phyloP scores from a whole-genome alignment of 768 basidiomycete species.

The Collybia sordida region DNA sequence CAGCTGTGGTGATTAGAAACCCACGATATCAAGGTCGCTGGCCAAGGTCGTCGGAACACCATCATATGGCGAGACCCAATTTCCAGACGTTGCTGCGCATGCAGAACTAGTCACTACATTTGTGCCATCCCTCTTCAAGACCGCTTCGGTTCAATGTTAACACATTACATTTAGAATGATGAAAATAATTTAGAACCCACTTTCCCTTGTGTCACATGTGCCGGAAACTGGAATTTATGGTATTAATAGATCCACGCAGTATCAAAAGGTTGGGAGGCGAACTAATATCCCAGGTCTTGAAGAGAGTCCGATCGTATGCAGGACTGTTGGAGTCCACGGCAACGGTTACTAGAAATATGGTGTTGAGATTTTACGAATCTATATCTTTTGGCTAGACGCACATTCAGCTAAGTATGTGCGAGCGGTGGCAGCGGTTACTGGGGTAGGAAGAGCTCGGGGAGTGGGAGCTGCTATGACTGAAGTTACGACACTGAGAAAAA shows the following conservation, averaged over 20 bases:
- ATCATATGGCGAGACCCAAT: constrained; percentile 56
- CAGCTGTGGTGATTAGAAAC: constrained; percentile 8
- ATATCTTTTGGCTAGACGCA: constrained; percentile 12
- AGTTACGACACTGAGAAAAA: constrained; percentile 15
- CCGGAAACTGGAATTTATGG: constrained; percentile 39
- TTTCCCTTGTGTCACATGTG: constrained; percentile 51
- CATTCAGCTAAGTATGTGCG: constrained; percentile 31
- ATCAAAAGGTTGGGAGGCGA: constrained; percentile 12
- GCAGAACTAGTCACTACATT: constrained; percentile 38
- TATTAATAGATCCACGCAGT: not conserved
- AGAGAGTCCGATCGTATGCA: constrained; percentile 35
- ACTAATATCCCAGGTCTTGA: constrained; percentile 52
- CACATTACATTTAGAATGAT: not conserved
- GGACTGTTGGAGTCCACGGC: constrained; percentile 30
- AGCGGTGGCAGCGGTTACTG: constrained; percentile 30
- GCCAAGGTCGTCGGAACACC: constrained; percentile 39
- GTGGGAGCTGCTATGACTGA: constrained; percentile 14
- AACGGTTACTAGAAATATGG: constrained; percentile 27
- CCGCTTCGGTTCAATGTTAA: constrained; percentile 26
- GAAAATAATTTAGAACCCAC: constrained; percentile 23
- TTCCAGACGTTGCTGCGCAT: constrained; percentile 46
- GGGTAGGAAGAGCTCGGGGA: constrained; percentile 29
- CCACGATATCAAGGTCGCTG: constrained; percentile 51
- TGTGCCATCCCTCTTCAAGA: constrained; percentile 44
- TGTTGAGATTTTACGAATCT: not conserved